These are phyloP conservation scores for Jatropha podagrica DNA, from an alignment of 441 rosid genomes.

Conservation along the genomic window DNA sequence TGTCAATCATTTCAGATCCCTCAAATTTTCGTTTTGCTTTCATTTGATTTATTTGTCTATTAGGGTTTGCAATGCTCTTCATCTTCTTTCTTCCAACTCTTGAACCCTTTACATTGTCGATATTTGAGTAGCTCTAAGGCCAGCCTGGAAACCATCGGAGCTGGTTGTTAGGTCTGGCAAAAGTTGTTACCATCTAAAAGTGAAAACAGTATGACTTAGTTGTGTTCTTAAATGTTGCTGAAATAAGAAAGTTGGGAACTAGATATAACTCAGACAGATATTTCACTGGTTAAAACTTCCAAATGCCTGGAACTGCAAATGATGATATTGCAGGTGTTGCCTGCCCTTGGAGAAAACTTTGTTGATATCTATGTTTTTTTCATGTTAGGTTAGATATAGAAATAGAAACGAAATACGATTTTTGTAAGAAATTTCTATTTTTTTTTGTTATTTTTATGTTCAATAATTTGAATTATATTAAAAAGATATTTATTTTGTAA, in stretches of 20 bases:
- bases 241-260: neutral
- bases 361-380: too few species aligned
- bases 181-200: neutral
- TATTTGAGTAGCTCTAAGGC: neutral
- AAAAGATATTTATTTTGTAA: too few species aligned
- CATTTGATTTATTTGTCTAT: neutral
- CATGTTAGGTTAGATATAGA: too few species aligned
- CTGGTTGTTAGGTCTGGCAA: neutral
- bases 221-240: neutral
- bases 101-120: neutral
- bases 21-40: neutral
- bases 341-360: too few species aligned
- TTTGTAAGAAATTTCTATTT: too few species aligned
- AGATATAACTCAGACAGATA: neutral
- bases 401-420: too few species aligned
- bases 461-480: too few species aligned
- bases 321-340: neutral
- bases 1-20: neutral
- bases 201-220: neutral
- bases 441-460: too few species aligned
- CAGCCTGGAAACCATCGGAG: neutral
- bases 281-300: neutral
- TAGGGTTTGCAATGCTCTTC: neutral
- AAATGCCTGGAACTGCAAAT: neutral
- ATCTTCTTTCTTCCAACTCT: neutral